Evolutionary conservation across 768 basidiomycete genomes (phyloP).

Genomic region (Tremella fuciformis): DNA sequence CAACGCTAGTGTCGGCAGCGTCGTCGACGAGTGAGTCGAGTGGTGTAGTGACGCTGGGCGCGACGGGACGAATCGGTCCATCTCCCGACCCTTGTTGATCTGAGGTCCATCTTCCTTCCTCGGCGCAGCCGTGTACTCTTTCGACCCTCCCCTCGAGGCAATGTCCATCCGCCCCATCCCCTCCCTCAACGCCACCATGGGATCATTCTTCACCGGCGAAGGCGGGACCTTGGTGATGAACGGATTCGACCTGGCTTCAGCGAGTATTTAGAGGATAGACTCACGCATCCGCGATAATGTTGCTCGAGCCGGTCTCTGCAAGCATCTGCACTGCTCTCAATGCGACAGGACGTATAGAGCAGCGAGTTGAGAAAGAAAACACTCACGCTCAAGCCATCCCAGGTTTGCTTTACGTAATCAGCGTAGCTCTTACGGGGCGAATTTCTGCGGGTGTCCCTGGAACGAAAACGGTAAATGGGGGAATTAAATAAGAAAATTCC

Average conservation of each 20-base stretch:
- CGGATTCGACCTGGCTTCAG: constrained; percentile 33
- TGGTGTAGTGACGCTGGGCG: constrained; percentile 35
- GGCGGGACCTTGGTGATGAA: constrained; percentile 30
- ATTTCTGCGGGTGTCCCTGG: too few relatives aligned
- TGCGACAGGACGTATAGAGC: not conserved
- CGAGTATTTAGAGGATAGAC: constrained; percentile 5
- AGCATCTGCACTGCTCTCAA: constrained; percentile 1
- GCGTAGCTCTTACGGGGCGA: too few relatives aligned
- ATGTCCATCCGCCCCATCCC: constrained; percentile 46
- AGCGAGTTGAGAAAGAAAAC: constrained; percentile 1
- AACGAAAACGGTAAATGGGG: too few relatives aligned
- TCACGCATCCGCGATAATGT: constrained; percentile 30
- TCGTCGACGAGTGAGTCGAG: constrained; percentile 34
- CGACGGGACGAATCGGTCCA: constrained; percentile 46
- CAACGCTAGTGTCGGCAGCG: constrained; percentile 37
- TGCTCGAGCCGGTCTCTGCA: constrained; percentile 17
- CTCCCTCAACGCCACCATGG: constrained; percentile 30
- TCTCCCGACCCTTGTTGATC: constrained; percentile 23
- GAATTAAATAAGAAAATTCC: too few relatives aligned
- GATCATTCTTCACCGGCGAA: constrained; percentile 34
- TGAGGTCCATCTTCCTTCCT: constrained; percentile 12
- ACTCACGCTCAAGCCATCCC: not conserved
- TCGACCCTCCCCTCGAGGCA: constrained; percentile 14
- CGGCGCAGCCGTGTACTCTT: constrained; percentile 9
- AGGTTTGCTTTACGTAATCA: too few relatives aligned